These are phyloP conservation scores for Tylopilus subfusipes DNA, from an alignment of 768 basidiomycete genomes.

Conservation along the genomic window DNA sequence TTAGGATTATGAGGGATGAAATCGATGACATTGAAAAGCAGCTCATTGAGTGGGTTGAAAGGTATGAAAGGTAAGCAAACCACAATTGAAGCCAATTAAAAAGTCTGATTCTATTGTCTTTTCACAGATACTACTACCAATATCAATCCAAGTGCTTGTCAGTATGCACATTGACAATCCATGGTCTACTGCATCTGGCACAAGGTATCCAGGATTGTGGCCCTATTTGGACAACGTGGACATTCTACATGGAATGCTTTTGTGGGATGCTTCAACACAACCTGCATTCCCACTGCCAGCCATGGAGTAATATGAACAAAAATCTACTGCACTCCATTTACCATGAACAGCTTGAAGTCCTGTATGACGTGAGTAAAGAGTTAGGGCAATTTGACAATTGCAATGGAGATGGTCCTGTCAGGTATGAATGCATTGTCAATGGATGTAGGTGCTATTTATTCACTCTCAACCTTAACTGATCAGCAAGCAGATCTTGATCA, in stretches of 20 bases:
- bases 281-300: background rate
- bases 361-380: no score
- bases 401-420: no score
- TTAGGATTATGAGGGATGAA: background rate
- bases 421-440: no score
- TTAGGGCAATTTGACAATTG: no score
- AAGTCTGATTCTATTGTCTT: background rate
- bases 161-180: background rate
- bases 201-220: background rate
- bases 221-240: background rate
- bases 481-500: no score
- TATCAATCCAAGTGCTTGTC: background rate
- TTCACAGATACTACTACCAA: background rate
- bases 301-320: background rate
- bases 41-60: slow-evolving; percentile 1
- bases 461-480: no score
- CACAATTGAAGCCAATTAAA: no score
- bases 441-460: no score
- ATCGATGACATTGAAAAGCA: background rate
- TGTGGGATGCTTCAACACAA: background rate
- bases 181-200: background rate
- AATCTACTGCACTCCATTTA: background rate
- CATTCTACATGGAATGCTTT: background rate
- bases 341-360: no score
- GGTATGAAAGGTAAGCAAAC: slow-evolving; percentile 8